Conservation (phyloP, 768 basidiomycete species). For the Phaeolepiota aurea region DNA sequence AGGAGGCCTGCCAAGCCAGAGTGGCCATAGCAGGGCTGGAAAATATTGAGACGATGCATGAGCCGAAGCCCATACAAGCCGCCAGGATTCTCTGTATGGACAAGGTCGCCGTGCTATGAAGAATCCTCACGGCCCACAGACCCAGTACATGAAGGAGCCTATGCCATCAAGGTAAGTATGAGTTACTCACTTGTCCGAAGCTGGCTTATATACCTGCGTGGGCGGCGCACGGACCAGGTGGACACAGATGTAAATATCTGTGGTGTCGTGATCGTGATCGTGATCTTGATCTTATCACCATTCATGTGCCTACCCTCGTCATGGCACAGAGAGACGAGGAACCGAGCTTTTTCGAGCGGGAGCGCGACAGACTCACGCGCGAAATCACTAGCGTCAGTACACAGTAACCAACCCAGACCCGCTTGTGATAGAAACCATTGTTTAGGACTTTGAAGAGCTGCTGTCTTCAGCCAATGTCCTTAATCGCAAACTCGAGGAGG, state of each 20-base stretch:
- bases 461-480: slow-evolving; percentile 77
- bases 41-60: slow-evolving; percentile 69
- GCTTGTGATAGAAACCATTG: slow-evolving; percentile 2
- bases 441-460: slow-evolving; percentile 84
- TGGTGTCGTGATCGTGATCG: too few species aligned
- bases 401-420: not conserved
- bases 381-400: slow-evolving; percentile 64
- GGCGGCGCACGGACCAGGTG: slow-evolving; percentile 12
- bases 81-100: slow-evolving; percentile 38
- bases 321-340: slow-evolving; percentile 40
- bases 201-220: slow-evolving; percentile 14
- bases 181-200: slow-evolving; percentile 4
- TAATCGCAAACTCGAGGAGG: slow-evolving; percentile 90
- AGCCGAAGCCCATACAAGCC: slow-evolving; percentile 55
- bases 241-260: too few species aligned
- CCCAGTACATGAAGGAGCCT: slow-evolving; percentile 31
- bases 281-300: too few species aligned
- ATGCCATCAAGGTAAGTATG: slow-evolving; percentile 44
- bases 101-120: slow-evolving; percentile 49
- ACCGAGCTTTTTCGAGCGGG: slow-evolving; percentile 65
- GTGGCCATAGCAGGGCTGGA: slow-evolving; percentile 54
- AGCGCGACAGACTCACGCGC: slow-evolving; percentile 63
- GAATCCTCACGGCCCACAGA: slow-evolving; percentile 31
- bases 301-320: too few species aligned
- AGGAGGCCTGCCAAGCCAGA: slow-evolving; percentile 37